Percentiles rank a stretch among this genome's conserved stretches.
Evolutionary conservation across 495 filamentous ascomycete genomes (phyloP).

Genomic region (Penicillium longicatenatum): DNA sequence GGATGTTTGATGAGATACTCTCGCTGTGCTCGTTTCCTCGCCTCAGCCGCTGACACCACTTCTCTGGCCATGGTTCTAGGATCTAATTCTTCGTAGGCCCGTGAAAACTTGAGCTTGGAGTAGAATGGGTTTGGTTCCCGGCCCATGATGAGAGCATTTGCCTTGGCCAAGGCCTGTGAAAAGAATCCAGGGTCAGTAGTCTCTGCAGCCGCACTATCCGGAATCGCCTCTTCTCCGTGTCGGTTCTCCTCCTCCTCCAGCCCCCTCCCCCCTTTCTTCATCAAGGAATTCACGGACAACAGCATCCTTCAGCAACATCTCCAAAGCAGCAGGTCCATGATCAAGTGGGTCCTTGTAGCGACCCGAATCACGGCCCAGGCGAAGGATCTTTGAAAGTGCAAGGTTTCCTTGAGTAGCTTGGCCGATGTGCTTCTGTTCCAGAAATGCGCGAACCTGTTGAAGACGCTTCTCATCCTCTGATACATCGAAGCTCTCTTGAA

Average conservation of each 20-base stretch:
- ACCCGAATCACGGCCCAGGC: conserved; percentile 64
- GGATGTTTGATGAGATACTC: conserved; percentile 88
- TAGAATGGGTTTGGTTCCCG: conserved; percentile 95
- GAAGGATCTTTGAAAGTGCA: conserved; percentile 85
- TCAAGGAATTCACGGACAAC: conserved; percentile 94
- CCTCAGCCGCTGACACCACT: conserved; percentile 78
- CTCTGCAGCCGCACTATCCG: conserved; percentile 27
- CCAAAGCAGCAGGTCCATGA: conserved; percentile 82
- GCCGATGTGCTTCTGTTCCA: conserved; percentile 87
- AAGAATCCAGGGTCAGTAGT: conserved; percentile 54
- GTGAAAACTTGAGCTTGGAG: conserved; percentile 72
- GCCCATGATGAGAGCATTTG: conserved; percentile 55
- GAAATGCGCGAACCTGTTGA: conserved; percentile 90
- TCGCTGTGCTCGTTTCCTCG: conserved; percentile 82
- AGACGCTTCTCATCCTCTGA: conserved; percentile 97
- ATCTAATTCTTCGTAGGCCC: conserved; percentile 74
- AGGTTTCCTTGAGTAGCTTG: conserved; percentile 67
- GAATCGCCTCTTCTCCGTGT: conserved; percentile 21
- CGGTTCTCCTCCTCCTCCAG: conserved; percentile 21
- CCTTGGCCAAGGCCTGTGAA: conserved; percentile 58
- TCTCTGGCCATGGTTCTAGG: conserved; percentile 85
- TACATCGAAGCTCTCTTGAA: conserved; percentile 99
- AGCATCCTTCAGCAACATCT: conserved; percentile 94
- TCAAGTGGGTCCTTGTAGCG: conserved; percentile 80
- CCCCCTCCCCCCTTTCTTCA: conserved; percentile 52